phyloP scores from a whole-genome alignment of 108 stramenopile genomes.

The Aurantiochytrium sp. region DNA sequence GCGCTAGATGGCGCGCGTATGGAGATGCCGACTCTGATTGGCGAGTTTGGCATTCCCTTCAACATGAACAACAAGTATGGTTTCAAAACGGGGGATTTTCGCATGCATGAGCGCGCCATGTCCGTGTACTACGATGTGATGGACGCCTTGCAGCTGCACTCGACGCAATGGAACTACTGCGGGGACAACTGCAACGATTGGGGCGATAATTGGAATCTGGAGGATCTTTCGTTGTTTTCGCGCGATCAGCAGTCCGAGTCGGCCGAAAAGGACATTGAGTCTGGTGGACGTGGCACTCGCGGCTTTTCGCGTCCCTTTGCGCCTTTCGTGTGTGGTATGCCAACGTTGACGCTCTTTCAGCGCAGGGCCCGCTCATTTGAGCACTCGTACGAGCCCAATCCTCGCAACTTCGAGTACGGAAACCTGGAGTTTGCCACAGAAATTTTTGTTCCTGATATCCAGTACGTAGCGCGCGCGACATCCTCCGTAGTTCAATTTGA shows the following conservation, averaged over 20 bases:
- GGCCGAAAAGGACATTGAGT: neutral
- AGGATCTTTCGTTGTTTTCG: slow-evolving; percentile 6
- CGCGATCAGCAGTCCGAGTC: neutral
- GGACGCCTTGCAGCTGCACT: slow-evolving; percentile 7
- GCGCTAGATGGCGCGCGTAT: neutral
- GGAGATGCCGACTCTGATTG: slow-evolving; percentile 9
- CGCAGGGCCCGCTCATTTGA: neutral
- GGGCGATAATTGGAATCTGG: slow-evolving; percentile 3
- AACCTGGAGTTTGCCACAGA: neutral
- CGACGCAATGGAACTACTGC: neutral
- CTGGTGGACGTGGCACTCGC: neutral
- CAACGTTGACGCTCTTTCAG: neutral
- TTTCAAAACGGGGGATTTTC: neutral
- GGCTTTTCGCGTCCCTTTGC: neutral
- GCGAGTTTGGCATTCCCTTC: slow-evolving; percentile 10
- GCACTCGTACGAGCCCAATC: slow-evolving; percentile 7
- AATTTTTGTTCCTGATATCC: neutral
- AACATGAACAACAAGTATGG: slow-evolving; percentile 19
- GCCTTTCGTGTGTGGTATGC: neutral
- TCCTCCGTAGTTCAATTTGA: neutral
- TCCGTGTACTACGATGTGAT: slow-evolving; percentile 13
- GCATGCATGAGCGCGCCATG: neutral
- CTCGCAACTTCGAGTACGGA: neutral
- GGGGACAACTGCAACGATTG: neutral
- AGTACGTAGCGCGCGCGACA: neutral